Evolutionary conservation across 306 rosid genomes (phyloP), one percentile per base, ranked within the genome.

Genomic region (Dryas drummondii): DNA sequence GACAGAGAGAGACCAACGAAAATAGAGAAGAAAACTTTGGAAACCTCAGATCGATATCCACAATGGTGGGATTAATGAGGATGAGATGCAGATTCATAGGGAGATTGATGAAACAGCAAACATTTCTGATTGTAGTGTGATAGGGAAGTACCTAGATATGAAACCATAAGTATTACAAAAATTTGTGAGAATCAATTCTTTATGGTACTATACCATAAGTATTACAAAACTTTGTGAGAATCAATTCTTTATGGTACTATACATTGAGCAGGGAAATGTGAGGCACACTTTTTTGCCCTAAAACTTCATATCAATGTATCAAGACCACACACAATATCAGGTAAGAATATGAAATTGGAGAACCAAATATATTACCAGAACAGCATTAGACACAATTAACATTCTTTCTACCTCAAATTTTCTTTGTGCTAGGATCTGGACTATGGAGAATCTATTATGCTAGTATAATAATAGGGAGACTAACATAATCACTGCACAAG

Each of bases 221-320:
- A 63, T 40, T 6, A 41, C 12, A 63, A 62, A 40, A 63, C 26
- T 63, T 7, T 7, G 49, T 6, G 13, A 19, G 22, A 6, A 56
- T 17, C 22, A 10, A 40, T 14, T 40, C 22, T 44, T 63, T 4
- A 7, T 32, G 37, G 37, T 32, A 32, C 37, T 32, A 32, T 32
- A 32, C 37, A 32, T 32, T 32, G 37, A 32, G 37, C 37, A 32
- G 37, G 37, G 37, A 32, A 32, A 32, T 32, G 49, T 41, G 14
- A 65, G 52, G 9, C 51, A 47, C 69, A 65, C 14, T 32, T n/a
- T 65, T 42, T 65, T 41, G 51, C 52, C 50, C 68, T n/a, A 64
- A 44, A 19, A 64, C 50, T 41, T 64, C 26, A 64, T 42, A 65
- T 9, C 51, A 63, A 41, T 26, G 15, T 16, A 26, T 45, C 40